phyloP scores from a whole-genome alignment of 1,284 basidiomycete species.

The Leccinum pachyderme region DNA sequence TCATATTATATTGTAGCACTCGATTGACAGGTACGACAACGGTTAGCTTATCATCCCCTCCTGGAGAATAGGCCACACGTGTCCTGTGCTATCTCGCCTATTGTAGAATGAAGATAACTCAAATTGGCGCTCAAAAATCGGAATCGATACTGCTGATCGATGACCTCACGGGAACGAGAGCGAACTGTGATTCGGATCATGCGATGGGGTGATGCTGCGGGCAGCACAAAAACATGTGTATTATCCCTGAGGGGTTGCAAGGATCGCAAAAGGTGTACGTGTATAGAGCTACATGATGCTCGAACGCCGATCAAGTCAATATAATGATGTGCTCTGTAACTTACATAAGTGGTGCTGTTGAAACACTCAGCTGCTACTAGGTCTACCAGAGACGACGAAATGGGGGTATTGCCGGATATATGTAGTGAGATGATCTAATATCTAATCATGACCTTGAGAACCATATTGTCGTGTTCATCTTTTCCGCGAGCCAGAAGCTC shows the following conservation, averaged over 20 bases:
- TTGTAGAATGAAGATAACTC: constrained; percentile 2
- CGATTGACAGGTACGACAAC: constrained; percentile 8
- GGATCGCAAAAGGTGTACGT: constrained; percentile 7
- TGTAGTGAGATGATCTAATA: constrained; percentile 41
- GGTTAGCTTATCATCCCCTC: constrained; percentile 1
- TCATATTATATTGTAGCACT: background rate
- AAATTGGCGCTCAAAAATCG: background rate
- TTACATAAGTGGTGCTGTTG: constrained; percentile 9
- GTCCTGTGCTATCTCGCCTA: constrained; percentile 8
- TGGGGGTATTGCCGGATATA: background rate
- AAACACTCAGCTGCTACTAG: constrained; percentile 7
- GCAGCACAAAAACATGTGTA: background rate
- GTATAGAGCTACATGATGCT: constrained; percentile 18
- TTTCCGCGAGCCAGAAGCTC: constrained; percentile 73
- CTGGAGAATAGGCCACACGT: constrained; percentile 4
- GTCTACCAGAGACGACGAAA: constrained; percentile 13
- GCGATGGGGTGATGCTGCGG: background rate
- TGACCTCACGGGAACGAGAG: constrained; percentile 12
- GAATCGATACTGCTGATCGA: constrained; percentile 3
- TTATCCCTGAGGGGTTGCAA: constrained; percentile 1
- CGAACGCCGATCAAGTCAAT: constrained; percentile 11
- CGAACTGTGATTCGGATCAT: constrained; percentile 1
- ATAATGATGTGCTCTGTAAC: constrained; percentile 15
- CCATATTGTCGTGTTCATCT: constrained; percentile 76
- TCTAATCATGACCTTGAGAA: constrained; percentile 75